A percentile compares a stretch with the other conserved stretches of the same genome.
Conservation (phyloP, 495 filamentous ascomycete species). For the Talaromyces liani region DNA sequence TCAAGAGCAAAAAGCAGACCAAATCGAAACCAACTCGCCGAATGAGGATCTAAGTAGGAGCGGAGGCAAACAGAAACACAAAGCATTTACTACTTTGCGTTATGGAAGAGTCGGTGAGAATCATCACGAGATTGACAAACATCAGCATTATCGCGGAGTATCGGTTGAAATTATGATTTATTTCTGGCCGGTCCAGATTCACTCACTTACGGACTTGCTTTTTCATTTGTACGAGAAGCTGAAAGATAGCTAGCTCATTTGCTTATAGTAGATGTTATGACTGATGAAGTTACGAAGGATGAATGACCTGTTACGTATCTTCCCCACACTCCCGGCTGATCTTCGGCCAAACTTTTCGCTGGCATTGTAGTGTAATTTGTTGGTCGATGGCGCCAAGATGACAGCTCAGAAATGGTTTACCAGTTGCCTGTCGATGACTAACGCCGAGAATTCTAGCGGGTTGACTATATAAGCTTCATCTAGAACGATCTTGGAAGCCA, state of each 20-base stretch:
- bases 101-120: background rate
- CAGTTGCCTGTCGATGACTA: background rate
- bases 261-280: background rate
- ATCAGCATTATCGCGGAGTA: background rate
- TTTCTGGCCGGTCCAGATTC: background rate
- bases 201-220: background rate
- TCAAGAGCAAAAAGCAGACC: background rate
- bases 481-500: background rate
- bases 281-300: background rate
- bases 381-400: background rate
- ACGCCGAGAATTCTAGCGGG: background rate
- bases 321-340: background rate
- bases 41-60: background rate
- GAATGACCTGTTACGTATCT: background rate
- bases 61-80: background rate
- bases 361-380: background rate
- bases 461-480: background rate
- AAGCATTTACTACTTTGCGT: background rate
- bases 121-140: background rate
- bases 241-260: background rate
- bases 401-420: background rate
- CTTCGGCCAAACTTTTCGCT: background rate
- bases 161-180: background rate
- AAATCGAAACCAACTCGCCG: background rate
- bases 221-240: background rate